A percentile compares a stretch with the other conserved stretches of the same genome.
Conservation (phyloP, 1,284 basidiomycete genomes). For the Ustilago shanxiensis region DNA sequence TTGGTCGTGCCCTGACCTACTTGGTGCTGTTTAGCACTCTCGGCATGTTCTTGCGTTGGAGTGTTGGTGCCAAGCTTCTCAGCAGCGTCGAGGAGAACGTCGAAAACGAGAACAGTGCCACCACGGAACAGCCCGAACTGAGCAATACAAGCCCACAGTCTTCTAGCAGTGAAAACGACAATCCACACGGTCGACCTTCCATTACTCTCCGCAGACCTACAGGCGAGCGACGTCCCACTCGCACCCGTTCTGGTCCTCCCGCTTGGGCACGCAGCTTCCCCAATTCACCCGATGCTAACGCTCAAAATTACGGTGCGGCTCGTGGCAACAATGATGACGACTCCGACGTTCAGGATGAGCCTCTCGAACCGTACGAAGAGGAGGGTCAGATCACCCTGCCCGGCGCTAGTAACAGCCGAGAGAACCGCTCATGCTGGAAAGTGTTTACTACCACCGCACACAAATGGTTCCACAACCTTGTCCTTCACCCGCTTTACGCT, state of each 20-base stretch:
- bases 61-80: conserved; percentile 71
- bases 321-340: conserved; percentile 37
- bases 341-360: conserved; percentile 53
- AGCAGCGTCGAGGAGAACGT: conserved; percentile 67
- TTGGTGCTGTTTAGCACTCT: conserved; percentile 91
- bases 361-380: conserved; percentile 46
- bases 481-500: conserved; percentile 66
- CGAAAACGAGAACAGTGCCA: not conserved
- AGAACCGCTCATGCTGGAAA: conserved; percentile 47
- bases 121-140: conserved; percentile 21
- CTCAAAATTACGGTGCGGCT: conserved; percentile 15
- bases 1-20: conserved; percentile 91
- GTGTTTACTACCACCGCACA: conserved; percentile 7
- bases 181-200: conserved; percentile 14
- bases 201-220: conserved; percentile 55
- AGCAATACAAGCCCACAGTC: conserved; percentile 1
- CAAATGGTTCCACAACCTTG: conserved; percentile 23
- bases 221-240: conserved; percentile 32
- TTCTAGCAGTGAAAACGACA: conserved; percentile 13
- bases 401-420: conserved; percentile 38
- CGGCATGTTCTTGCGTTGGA: conserved; percentile 78
- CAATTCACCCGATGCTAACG: conserved; percentile 56
- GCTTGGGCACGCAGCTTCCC: conserved; percentile 59
- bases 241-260: conserved; percentile 35
- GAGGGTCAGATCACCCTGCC: conserved; percentile 45